Conservation (phyloP, 2,329 filamentous ascomycete genomes). For the Xylariales sp. region DNA sequence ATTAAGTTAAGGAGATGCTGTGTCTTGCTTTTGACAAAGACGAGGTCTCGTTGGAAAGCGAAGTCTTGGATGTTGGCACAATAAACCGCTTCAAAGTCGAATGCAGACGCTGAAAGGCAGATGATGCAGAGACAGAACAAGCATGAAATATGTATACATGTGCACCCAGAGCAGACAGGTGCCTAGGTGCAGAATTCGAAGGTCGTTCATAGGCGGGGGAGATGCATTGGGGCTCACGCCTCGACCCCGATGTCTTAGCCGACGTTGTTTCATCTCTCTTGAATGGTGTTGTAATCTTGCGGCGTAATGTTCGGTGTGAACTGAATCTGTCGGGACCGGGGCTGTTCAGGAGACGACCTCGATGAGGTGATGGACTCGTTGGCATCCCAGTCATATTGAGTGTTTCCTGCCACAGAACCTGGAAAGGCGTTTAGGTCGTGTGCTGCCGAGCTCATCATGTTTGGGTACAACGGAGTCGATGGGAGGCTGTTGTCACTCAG, state of each 20-base stretch:
- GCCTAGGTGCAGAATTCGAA: too few species aligned
- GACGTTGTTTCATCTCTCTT: constrained; percentile 13
- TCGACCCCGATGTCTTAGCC: not conserved
- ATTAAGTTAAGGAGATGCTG: constrained; percentile 9
- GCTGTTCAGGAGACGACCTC: constrained; percentile 31
- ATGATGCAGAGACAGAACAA: constrained; percentile 1
- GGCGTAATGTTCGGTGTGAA: constrained; percentile 43
- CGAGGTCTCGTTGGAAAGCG: not conserved
- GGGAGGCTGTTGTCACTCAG: constrained; percentile 38
- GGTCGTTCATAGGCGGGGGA: too few species aligned
- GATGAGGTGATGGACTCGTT: constrained; percentile 35
- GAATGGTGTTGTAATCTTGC: constrained; percentile 31
- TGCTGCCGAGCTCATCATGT: constrained; percentile 35
- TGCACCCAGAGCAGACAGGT: not conserved
- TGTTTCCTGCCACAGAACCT: constrained; percentile 30
- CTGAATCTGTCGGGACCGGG: constrained; percentile 38
- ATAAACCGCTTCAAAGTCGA: constrained; percentile 1
- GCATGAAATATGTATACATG: constrained; percentile 1
- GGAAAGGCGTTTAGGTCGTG: constrained; percentile 30
- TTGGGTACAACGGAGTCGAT: constrained; percentile 42
- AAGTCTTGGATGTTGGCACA: not conserved
- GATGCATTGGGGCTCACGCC: too few species aligned
- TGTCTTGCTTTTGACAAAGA: constrained; percentile 4
- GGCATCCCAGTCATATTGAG: constrained; percentile 49
- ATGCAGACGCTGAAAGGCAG: constrained; percentile 10